These are phyloP conservation scores for Bruguiera sexangula DNA, from an alignment of 345 rosid genomes.

Conservation along the genomic window DNA sequence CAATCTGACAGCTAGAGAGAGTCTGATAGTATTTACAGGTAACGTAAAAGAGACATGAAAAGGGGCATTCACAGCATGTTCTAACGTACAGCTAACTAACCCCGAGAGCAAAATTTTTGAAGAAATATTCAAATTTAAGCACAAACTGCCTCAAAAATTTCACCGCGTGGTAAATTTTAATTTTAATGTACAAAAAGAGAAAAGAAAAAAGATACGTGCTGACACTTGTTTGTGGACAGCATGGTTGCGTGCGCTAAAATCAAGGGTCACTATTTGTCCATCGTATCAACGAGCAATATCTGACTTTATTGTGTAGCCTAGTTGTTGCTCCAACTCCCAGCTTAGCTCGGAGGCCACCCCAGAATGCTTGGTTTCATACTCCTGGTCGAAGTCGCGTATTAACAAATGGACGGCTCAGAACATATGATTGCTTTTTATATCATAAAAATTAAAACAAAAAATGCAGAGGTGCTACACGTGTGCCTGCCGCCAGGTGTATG, in stretches of 20 bases:
- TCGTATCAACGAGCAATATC: conserved; percentile 52
- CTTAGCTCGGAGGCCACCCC: conserved; percentile 50
- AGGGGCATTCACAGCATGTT: too few relatives aligned
- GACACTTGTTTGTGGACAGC: not conserved
- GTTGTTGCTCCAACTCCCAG: conserved; percentile 65
- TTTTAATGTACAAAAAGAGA: too few relatives aligned
- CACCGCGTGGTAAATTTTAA: too few relatives aligned
- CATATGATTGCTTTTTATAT: not conserved
- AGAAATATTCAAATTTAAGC: too few relatives aligned
- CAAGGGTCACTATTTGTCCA: conserved; percentile 20
- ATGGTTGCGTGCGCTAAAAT: not conserved
- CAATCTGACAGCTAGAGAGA: not conserved
- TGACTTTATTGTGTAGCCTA: conserved; percentile 46
- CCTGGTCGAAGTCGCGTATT: conserved; percentile 27
- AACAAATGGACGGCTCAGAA: not conserved
- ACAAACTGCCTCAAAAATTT: too few relatives aligned
- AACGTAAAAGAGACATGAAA: not conserved
- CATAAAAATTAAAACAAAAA: not conserved
- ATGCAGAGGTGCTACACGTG: not conserved
- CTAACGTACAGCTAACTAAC: too few relatives aligned
- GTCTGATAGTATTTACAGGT: not conserved
- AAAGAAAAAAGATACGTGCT: too few relatives aligned
- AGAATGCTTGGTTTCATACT: conserved; percentile 47
- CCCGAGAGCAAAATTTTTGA: too few relatives aligned
- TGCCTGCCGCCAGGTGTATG: not conserved